phyloP scores from a whole-genome alignment of 2,329 filamentous ascomycete species.

The Hypoxylon sp. region DNA sequence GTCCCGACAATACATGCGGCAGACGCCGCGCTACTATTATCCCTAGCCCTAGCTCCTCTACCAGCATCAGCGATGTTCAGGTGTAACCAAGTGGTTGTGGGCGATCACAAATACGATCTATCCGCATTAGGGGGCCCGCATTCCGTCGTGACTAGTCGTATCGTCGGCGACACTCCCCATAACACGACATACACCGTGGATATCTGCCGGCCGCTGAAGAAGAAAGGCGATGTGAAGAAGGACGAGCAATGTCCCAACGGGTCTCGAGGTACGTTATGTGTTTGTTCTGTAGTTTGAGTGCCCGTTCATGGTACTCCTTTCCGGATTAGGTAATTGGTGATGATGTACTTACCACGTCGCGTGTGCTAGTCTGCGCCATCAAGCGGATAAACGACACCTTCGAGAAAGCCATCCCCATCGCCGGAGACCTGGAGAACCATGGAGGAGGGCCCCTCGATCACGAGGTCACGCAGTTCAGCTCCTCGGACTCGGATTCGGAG shows the following conservation, averaged over 20 bases:
- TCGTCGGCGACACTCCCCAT: slow-evolving; percentile 66
- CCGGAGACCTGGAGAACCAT: slow-evolving; percentile 74
- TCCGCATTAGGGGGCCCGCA: slow-evolving; percentile 75
- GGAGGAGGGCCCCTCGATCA: slow-evolving; percentile 75
- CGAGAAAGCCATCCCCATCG: slow-evolving; percentile 77
- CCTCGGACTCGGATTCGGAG: slow-evolving; percentile 74
- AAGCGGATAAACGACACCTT: slow-evolving; percentile 69
- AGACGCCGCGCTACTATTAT: slow-evolving; percentile 57
- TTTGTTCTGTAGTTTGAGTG: no score
- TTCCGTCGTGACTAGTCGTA: slow-evolving; percentile 73
- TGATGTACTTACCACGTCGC: slow-evolving; percentile 5
- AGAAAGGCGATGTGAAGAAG: slow-evolving; percentile 68
- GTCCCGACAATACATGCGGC: slow-evolving; percentile 55
- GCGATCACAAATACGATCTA: slow-evolving; percentile 75
- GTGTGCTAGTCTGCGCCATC: slow-evolving; percentile 79
- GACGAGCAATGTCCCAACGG: slow-evolving; percentile 76
- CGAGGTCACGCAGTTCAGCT: slow-evolving; percentile 75
- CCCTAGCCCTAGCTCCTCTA: slow-evolving; percentile 56
- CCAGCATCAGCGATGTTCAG: slow-evolving; percentile 66
- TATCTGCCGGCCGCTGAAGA: slow-evolving; percentile 77
- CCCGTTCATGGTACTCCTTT: neutral
- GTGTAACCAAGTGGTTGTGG: slow-evolving; percentile 73
- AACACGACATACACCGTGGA: slow-evolving; percentile 89
- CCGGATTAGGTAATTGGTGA: neutral
- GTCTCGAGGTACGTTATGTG: slow-evolving; percentile 70